Base-by-base conservation (phyloP, 306 rosid genomes). In the Vigna radiata region DNA sequence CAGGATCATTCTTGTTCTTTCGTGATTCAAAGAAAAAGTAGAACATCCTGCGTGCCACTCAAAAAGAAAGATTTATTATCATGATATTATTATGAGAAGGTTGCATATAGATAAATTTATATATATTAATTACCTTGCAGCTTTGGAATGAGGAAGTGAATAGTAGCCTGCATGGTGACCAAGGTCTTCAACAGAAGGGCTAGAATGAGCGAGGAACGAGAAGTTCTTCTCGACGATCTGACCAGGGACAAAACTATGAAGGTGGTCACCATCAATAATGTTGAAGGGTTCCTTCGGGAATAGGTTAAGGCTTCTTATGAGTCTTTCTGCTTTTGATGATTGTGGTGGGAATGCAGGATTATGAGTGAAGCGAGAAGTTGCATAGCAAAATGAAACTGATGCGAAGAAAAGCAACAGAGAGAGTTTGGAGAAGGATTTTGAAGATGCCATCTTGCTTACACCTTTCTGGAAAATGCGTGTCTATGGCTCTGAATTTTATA, bases 1-100 rank as follows among this genome's bases (percentile, higher is more conserved):
- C 74, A 0, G 97, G 96, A 50, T 89, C 94, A 50, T 78, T 78
- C 49, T 66, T 85, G 3, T 16, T 88, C 29, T 12, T 83, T 69
- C 98, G 67, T 9, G 97, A 94, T 87, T 94, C 97, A 49, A 94
- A 94, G 88, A 94, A 90, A 54, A 91, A 91, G 84, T 91, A 91
- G 87, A 94, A 94, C 96, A 91, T 79, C 82, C 98, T 94, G 87
- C 66, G 73, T 39, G 36, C 4, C 10, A 13, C 13, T 11, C 1
- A 18, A n/a, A 54, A 5, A 33, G 2, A 5, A 29, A 52, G 0
- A 2, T 25, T 2, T 25, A 3, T 2, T 25, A 25, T 25, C 27
- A 25, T 25, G 27, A 25, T 25, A 25, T 25, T 25, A 25, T 25
- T 25, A 25, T 25, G 27, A 25, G 27, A 25, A 25, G 27, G 27